Conservation (phyloP, 2,329 filamentous ascomycete genomes). For the Daldinia sp. region DNA sequence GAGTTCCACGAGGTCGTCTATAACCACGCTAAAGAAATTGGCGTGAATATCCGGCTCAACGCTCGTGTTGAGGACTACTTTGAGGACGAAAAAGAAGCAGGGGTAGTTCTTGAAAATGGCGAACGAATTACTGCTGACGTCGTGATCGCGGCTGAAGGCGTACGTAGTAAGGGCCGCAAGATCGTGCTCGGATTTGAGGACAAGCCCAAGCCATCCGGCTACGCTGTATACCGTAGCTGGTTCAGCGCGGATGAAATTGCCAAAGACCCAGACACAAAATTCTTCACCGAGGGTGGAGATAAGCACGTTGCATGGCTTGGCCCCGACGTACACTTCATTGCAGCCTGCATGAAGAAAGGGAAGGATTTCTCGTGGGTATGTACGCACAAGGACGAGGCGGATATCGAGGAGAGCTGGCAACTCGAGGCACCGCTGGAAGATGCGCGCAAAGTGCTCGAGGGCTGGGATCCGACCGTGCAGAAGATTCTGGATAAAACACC, state of each 20-base stretch:
- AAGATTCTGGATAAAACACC: conserved; percentile 56
- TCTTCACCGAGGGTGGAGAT: conserved; percentile 62
- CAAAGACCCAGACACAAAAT: conserved; percentile 58
- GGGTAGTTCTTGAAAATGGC: conserved; percentile 44
- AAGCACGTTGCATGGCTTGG: conserved; percentile 66
- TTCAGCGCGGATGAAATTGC: conserved; percentile 59
- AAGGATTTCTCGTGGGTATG: conserved; percentile 67
- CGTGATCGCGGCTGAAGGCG: conserved; percentile 61
- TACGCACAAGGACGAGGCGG: conserved; percentile 57
- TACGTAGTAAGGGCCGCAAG: conserved; percentile 60
- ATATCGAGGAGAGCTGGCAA: conserved; percentile 48
- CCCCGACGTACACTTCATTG: conserved; percentile 65
- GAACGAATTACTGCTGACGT: conserved; percentile 57
- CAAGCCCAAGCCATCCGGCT: conserved; percentile 57
- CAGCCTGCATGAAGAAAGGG: conserved; percentile 64
- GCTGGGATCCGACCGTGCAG: conserved; percentile 54
- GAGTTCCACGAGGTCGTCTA: conserved; percentile 66
- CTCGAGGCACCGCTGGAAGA: conserved; percentile 44
- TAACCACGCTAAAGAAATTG: conserved; percentile 63
- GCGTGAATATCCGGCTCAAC: conserved; percentile 61
- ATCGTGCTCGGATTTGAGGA: conserved; percentile 60
- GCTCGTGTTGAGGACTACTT: conserved; percentile 61
- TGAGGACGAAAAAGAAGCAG: conserved; percentile 51
- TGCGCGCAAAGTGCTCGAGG: conserved; percentile 50
- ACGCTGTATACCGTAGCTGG: conserved; percentile 61